phyloP scores from a whole-genome alignment of 1,139 yeast genomes.

The Hemisphaericaspora xylanilytica region DNA sequence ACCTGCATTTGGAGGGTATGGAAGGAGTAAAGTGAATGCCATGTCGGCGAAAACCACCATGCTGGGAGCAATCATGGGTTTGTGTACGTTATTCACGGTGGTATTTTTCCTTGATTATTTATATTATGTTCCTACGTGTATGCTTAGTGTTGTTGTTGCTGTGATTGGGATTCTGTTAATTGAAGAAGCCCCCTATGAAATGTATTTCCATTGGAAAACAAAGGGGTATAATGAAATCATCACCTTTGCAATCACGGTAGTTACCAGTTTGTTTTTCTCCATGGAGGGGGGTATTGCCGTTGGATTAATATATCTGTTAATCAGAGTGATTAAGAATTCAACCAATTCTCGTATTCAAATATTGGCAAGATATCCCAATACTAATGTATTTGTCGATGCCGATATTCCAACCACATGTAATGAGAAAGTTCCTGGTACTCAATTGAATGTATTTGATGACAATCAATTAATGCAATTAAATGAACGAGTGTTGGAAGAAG shows the following conservation, averaged over 20 bases:
- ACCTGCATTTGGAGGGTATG: slow-evolving; percentile 96
- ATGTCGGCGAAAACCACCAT: slow-evolving; percentile 81
- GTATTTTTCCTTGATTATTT: slow-evolving; percentile 60
- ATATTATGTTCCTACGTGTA: slow-evolving; percentile 76
- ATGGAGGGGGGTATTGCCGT: slow-evolving; percentile 87
- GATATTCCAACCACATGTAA: slow-evolving; percentile 42
- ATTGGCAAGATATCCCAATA: slow-evolving; percentile 76
- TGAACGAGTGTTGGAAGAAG: slow-evolving; percentile 55
- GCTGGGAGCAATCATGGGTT: slow-evolving; percentile 79
- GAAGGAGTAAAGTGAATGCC: slow-evolving; percentile 86
- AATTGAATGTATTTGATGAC: slow-evolving; percentile 34
- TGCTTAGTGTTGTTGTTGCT: slow-evolving; percentile 77
- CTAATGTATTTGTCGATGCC: slow-evolving; percentile 74
- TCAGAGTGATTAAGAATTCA: slow-evolving; percentile 80
- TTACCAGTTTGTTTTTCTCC: slow-evolving; percentile 74
- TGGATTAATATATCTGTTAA: slow-evolving; percentile 77
- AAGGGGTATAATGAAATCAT: slow-evolving; percentile 75
- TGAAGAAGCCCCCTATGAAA: slow-evolving; percentile 84
- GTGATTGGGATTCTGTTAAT: slow-evolving; percentile 75
- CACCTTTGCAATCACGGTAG: slow-evolving; percentile 70
- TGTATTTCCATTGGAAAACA: slow-evolving; percentile 69
- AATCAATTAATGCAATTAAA: slow-evolving; percentile 38
- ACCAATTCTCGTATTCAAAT: slow-evolving; percentile 89
- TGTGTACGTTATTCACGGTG: slow-evolving; percentile 65
- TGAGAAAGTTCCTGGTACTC: slow-evolving; percentile 5